A percentile compares a stretch with the other conserved stretches of the same genome.
Evolutionary conservation across 805 yeast genomes (phyloP).

Genomic region (Candida verbasci): DNA sequence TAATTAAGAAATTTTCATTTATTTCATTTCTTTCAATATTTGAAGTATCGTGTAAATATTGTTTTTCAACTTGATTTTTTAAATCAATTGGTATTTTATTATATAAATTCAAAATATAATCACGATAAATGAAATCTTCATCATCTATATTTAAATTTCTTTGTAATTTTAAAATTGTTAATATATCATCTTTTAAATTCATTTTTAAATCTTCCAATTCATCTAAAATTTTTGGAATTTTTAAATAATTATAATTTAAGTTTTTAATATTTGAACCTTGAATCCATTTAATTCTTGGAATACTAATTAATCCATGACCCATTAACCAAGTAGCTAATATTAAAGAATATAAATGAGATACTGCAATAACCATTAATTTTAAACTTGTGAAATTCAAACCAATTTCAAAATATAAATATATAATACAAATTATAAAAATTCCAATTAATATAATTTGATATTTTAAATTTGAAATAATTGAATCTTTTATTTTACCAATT

Average conservation of each 20-base stretch:
- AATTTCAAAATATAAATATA: constrained; percentile 54
- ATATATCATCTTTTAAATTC: constrained; percentile 58
- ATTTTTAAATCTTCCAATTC: constrained; percentile 58
- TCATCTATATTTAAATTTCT: constrained; percentile 28
- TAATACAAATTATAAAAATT: constrained; percentile 47
- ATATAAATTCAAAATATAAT: constrained; percentile 62
- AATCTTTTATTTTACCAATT: constrained; percentile 46
- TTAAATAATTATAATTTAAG: constrained; percentile 41
- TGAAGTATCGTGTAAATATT: constrained; percentile 18
- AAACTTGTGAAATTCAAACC: constrained; percentile 51
- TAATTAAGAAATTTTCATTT: constrained; percentile 42
- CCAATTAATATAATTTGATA: constrained; percentile 58
- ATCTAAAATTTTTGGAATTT: constrained; percentile 57
- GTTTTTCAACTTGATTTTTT: constrained; percentile 28
- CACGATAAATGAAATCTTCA: constrained; percentile 39
- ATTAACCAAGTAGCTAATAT: constrained; percentile 74
- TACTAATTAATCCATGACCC: constrained; percentile 73
- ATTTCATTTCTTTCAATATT: constrained; percentile 28
- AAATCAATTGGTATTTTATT: constrained; percentile 39
- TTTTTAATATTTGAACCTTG: constrained; percentile 26
- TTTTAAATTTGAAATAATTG: constrained; percentile 51
- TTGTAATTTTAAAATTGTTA: constrained; percentile 51
- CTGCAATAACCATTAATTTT: constrained; percentile 65
- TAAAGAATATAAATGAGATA: constrained; percentile 74
- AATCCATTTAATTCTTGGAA: constrained; percentile 52